Percentiles rank a stretch among this genome's conserved stretches.
These are phyloP conservation scores for Metschnikowia lochheadii DNA, from an alignment of 805 yeast genomes.

Conservation along the genomic window DNA sequence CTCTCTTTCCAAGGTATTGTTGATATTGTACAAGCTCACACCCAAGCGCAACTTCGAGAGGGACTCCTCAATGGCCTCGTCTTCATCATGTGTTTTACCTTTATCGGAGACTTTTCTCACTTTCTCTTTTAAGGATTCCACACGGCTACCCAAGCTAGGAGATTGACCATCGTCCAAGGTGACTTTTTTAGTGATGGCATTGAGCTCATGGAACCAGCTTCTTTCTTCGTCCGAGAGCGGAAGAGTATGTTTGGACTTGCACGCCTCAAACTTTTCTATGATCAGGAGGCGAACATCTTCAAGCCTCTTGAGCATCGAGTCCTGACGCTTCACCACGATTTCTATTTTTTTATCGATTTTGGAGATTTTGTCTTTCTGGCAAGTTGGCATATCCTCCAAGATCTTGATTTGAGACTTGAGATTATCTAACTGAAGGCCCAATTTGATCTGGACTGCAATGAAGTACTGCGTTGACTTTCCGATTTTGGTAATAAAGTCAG, in stretches of 20 bases:
- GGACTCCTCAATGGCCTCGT: conserved; percentile 5
- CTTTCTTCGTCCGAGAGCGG: conserved; percentile 35
- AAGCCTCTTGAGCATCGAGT: conserved; percentile 18
- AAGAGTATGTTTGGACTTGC: conserved; percentile 19
- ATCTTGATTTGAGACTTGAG: conserved; percentile 19
- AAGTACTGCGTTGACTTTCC: conserved; percentile 12
- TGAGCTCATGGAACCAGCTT: conserved; percentile 36
- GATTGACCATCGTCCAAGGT: conserved; percentile 6
- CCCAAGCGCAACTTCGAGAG: conserved; percentile 10
- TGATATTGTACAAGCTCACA: conserved; percentile 7
- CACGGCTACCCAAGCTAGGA: conserved; percentile 8
- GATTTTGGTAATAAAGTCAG: conserved; percentile 5
- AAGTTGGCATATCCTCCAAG: not conserved
- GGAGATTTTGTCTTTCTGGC: not conserved
- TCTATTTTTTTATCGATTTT: conserved; percentile 14
- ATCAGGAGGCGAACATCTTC: conserved; percentile 21
- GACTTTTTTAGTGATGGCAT: conserved; percentile 18
- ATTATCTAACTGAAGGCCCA: conserved; percentile 21
- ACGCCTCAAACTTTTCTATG: conserved; percentile 20
- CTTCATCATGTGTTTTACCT: not conserved
- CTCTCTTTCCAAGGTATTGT: conserved; percentile 21
- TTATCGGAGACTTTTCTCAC: conserved; percentile 3
- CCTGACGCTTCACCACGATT: conserved; percentile 20
- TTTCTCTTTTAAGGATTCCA: conserved; percentile 9
- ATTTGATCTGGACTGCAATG: conserved; percentile 10